Evolutionary conservation across 2,329 filamentous ascomycete species (phyloP).

Genomic region (Fusarium anguioides): DNA sequence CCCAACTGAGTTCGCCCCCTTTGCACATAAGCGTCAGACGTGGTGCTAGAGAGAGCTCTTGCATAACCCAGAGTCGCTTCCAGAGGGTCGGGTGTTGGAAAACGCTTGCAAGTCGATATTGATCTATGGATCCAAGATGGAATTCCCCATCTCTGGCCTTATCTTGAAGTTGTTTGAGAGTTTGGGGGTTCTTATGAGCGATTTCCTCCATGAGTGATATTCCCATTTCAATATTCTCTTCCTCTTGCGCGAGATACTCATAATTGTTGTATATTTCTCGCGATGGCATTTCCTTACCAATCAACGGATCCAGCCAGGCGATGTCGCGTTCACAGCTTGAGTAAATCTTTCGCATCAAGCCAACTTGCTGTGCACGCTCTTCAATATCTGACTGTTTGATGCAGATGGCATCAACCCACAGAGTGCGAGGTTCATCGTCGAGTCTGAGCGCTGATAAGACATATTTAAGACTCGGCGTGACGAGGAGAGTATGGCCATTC

Average conservation of each 20-base stretch:
- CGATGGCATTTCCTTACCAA: background rate
- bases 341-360: constrained; percentile 24
- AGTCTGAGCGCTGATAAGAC: background rate
- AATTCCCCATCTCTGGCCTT: no score
- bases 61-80: constrained; percentile 24
- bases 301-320: constrained; percentile 22
- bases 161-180: constrained; percentile 1
- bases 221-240: background rate
- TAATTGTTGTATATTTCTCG: background rate
- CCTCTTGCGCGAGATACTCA: background rate
- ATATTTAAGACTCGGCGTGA: constrained; percentile 9
- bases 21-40: constrained; percentile 2
- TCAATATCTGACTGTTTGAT: constrained; percentile 22
- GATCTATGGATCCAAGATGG: fast-evolving
- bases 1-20: constrained; percentile 6
- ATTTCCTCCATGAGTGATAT: constrained; percentile 9
- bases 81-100: background rate
- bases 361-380: constrained; percentile 21
- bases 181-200: background rate
- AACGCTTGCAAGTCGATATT: background rate
- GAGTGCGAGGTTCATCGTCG: fast-evolving
- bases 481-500: background rate
- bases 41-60: constrained; percentile 20
- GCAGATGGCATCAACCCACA: constrained; percentile 34
- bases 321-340: constrained; percentile 18